Evolutionary conservation across 2,329 filamentous ascomycete species (phyloP).

Genomic region (Talaromyces islandicus): DNA sequence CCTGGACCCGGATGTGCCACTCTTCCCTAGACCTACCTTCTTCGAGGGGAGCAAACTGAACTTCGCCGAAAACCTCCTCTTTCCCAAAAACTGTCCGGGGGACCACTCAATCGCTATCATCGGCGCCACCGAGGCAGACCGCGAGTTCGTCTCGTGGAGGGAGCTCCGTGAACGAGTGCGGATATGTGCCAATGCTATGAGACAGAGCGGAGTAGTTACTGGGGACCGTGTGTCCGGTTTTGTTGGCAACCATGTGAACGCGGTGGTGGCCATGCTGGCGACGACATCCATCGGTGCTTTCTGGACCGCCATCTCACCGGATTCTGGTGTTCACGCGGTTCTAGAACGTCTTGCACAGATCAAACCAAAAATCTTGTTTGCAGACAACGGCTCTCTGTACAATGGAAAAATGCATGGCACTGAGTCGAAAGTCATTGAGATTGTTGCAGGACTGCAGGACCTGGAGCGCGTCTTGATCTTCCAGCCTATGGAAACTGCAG

Average conservation of each 20-base stretch:
- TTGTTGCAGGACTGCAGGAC: slow-evolving; percentile 61
- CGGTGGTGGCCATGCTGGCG: slow-evolving; percentile 81
- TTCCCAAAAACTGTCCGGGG: slow-evolving; percentile 55
- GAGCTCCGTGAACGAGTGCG: slow-evolving; percentile 73
- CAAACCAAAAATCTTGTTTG: slow-evolving; percentile 72
- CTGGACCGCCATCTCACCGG: slow-evolving; percentile 90
- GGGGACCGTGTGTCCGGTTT: slow-evolving; percentile 65
- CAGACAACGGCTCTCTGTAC: slow-evolving; percentile 82
- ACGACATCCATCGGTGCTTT: slow-evolving; percentile 76
- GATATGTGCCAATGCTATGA: slow-evolving; percentile 64
- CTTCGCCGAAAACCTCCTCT: slow-evolving; percentile 92
- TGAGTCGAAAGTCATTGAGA: slow-evolving; percentile 69
- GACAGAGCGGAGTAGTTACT: slow-evolving; percentile 56
- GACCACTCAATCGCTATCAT: slow-evolving; percentile 65
- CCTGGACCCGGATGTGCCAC: slow-evolving; percentile 58
- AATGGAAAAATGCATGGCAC: slow-evolving; percentile 87
- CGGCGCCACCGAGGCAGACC: slow-evolving; percentile 68
- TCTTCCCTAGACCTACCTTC: slow-evolving; percentile 85
- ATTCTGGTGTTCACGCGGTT: slow-evolving; percentile 86
- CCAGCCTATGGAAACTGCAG: slow-evolving; percentile 50
- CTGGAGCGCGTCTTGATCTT: slow-evolving; percentile 70
- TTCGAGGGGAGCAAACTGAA: slow-evolving; percentile 76
- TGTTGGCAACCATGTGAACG: slow-evolving; percentile 83
- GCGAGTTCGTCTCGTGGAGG: slow-evolving; percentile 67
- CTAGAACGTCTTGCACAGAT: slow-evolving; percentile 84